These are phyloP conservation scores for Selenicereus undatus DNA, from an alignment of 148 eudicot species.

Conservation along the genomic window DNA sequence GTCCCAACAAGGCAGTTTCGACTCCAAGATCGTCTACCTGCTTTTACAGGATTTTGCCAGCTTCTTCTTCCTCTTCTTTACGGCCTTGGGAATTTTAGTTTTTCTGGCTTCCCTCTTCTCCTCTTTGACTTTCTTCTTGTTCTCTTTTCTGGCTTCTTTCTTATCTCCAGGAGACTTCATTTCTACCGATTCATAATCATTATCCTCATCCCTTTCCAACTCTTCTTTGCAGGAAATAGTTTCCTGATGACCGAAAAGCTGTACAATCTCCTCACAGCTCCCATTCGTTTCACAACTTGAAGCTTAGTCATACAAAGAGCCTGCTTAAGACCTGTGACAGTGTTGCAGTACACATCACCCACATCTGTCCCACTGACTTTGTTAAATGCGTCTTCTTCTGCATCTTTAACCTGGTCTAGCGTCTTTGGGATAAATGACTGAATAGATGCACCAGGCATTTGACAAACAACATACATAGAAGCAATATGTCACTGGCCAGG, in stretches of 20 bases:
- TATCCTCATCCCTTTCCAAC: slow-evolving; percentile 33
- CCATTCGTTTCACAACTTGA: no score
- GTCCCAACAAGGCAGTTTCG: no score
- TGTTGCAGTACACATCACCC: slow-evolving; percentile 59
- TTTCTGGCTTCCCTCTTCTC: slow-evolving; percentile 88
- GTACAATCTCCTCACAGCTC: no score
- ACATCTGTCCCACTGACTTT: slow-evolving; percentile 69
- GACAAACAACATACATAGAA: no score
- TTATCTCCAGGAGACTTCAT: slow-evolving; percentile 55
- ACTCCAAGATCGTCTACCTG: slow-evolving; percentile 31
- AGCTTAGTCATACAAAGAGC: slow-evolving; percentile 33
- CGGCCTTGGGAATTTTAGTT: slow-evolving; percentile 71
- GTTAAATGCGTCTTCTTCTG: slow-evolving; percentile 68
- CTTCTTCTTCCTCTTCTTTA: slow-evolving; percentile 90
- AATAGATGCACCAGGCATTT: no score
- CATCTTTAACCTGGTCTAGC: slow-evolving; percentile 70
- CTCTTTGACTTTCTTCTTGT: slow-evolving; percentile 96
- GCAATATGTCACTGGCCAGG: no score
- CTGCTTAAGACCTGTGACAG: slow-evolving; percentile 61
- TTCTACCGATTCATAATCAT: no score
- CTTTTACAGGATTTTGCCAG: slow-evolving; percentile 66
- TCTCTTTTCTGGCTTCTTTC: slow-evolving; percentile 77
- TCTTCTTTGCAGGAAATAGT: no score
- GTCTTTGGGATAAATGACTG: slow-evolving; percentile 89
- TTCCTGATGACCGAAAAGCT: no score